These are phyloP conservation scores for Microbotryum saponariae DNA, from an alignment of 1,284 basidiomycete genomes.

Conservation along the genomic window DNA sequence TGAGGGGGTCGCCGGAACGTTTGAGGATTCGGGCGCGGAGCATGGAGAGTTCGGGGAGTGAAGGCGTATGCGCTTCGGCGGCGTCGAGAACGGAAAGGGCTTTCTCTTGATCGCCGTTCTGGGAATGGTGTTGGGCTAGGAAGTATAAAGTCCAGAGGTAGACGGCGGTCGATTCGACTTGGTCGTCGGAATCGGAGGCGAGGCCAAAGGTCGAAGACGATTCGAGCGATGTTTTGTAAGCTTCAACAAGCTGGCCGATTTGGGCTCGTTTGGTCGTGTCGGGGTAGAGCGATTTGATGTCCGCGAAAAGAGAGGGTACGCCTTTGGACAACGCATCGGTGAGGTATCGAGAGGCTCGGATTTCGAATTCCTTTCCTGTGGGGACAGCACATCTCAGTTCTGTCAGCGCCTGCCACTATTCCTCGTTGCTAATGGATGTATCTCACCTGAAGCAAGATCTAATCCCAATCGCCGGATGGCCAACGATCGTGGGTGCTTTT, in stretches of 20 bases:
- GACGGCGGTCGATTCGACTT: slow-evolving; percentile 62
- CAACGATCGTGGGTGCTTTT: slow-evolving; percentile 59
- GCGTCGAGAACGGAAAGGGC: slow-evolving; percentile 61
- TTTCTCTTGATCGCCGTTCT: slow-evolving; percentile 47
- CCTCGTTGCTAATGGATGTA: slow-evolving; percentile 19
- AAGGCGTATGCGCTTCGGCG: slow-evolving; percentile 78
- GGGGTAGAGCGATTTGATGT: slow-evolving; percentile 81
- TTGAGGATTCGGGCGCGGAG: slow-evolving; percentile 79
- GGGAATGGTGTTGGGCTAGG: slow-evolving; percentile 83
- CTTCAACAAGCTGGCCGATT: slow-evolving; percentile 66
- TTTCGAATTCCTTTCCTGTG: slow-evolving; percentile 57
- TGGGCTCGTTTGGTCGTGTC: slow-evolving; percentile 53
- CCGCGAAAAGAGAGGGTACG: slow-evolving; percentile 87
- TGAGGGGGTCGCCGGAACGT: slow-evolving; percentile 68
- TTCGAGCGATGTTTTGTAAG: slow-evolving; percentile 45
- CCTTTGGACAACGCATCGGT: slow-evolving; percentile 68
- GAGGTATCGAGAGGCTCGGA: slow-evolving; percentile 63
- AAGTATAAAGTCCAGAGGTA: slow-evolving; percentile 95
- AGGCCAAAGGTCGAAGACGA: slow-evolving; percentile 1
- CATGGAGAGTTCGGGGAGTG: slow-evolving; percentile 83
- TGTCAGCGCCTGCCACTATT: slow-evolving; percentile 26
- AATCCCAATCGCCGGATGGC: slow-evolving; percentile 67
- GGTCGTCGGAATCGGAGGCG: slow-evolving; percentile 30
- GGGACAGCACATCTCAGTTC: slow-evolving; percentile 11
- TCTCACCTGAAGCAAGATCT: slow-evolving; percentile 53